Percentiles rank a stretch among this genome's conserved stretches.
Conservation (phyloP, 257 asterid species). For the Solanum sejunctum region DNA sequence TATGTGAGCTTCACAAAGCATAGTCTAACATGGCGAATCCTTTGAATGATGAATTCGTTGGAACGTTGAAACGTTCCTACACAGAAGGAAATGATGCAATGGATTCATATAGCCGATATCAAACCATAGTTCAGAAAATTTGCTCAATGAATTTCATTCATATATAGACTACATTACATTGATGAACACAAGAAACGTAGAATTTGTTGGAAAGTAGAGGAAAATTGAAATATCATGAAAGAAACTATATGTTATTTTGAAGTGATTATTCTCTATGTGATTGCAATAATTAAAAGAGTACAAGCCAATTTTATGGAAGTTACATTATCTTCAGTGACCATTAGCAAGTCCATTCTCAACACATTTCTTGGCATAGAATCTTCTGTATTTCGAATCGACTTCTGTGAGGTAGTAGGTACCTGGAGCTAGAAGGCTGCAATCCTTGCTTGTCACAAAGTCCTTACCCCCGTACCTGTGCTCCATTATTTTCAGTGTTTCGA, state of each 20-base stretch:
- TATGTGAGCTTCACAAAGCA: not conserved
- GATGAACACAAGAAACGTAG: not conserved
- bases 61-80: not conserved
- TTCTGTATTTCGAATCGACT: slow-evolving; percentile 85
- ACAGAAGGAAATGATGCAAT: not conserved
- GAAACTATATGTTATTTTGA: not conserved
- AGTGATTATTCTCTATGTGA: slow-evolving; percentile 9
- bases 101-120: not conserved
- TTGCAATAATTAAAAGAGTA: slow-evolving; percentile 8
- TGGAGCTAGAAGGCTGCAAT: slow-evolving; percentile 70
- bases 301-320: slow-evolving; percentile 3
- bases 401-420: slow-evolving; percentile 92
- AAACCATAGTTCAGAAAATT: not conserved
- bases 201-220: not conserved
- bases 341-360: slow-evolving; percentile 52
- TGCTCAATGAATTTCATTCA: not conserved
- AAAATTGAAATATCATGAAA: not conserved
- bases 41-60: not conserved
- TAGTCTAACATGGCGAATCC: not conserved
- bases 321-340: slow-evolving; percentile 46
- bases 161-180: not conserved
- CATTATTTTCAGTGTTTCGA: slow-evolving; percentile 76
- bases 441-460: slow-evolving; percentile 75
- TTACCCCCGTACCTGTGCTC: slow-evolving; percentile 98
- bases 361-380: slow-evolving; percentile 73